Percentiles rank a stretch among this genome's conserved stretches.
These are phyloP conservation scores for Talaromyces sp. DNA, from an alignment of 2,329 filamentous ascomycete genomes.

Conservation along the genomic window DNA sequence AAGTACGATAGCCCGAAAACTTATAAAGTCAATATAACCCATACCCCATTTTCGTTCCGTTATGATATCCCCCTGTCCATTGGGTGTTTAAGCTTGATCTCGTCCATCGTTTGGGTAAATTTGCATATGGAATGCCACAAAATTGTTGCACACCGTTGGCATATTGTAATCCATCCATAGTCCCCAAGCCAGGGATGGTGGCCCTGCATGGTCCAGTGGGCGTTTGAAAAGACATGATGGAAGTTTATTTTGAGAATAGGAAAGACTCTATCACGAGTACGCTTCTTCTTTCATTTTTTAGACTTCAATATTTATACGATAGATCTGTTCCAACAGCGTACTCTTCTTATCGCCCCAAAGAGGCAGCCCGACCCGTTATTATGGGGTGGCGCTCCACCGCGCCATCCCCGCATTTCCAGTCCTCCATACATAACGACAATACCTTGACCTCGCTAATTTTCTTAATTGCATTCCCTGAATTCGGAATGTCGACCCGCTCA, in stretches of 20 bases:
- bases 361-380: constrained; percentile 22
- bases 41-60: constrained; percentile 15
- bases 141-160: constrained; percentile 29
- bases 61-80: constrained; percentile 21
- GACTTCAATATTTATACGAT: not conserved
- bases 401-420: constrained; percentile 14
- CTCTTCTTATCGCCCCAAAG: constrained; percentile 11
- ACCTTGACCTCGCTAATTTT: not conserved
- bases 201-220: constrained; percentile 20
- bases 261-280: not conserved
- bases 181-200: constrained; percentile 21
- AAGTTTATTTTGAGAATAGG: not conserved
- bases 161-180: constrained; percentile 24
- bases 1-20: not conserved
- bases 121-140: constrained; percentile 29
- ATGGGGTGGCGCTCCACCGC: constrained; percentile 6
- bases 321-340: not conserved
- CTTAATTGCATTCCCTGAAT: constrained; percentile 6
- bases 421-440: constrained; percentile 1
- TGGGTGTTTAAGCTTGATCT: constrained; percentile 21
- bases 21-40: not conserved
- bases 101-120: constrained; percentile 28
- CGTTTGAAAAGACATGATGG: constrained; percentile 24
- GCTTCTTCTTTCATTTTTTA: not conserved
- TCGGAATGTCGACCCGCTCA: constrained; percentile 35